Evolutionary conservation across 2,329 filamentous ascomycete genomes (phyloP), one percentile per base, ranked within the genome.

Genomic region (Pseudogymnoascus sp.): DNA sequence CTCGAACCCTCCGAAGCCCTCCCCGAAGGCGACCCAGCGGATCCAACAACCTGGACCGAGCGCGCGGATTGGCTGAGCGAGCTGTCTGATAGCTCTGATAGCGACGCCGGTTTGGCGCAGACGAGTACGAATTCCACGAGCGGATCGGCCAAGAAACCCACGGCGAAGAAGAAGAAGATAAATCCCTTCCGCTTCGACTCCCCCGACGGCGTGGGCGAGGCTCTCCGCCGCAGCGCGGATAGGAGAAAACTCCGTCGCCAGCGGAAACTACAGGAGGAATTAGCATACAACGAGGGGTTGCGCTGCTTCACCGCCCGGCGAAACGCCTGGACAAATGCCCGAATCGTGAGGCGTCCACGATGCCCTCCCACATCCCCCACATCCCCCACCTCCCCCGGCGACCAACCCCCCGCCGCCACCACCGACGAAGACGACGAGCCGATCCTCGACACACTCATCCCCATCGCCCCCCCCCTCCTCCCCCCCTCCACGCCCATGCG

Each of bases 321-420:
- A 59, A 86, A 96, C 75, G 86, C 85, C 5, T 97, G 93, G 93
- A 93, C 92, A 0, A 88, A 89, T 33, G 92, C 91, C 33, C 83
- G 82, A 66, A 81, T 78, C 10, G 82, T 82, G 37, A 81, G 81
- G 56, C 73, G 47, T 3, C 85, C 56, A 80, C 80, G 63, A 77
- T 53, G 23, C 14, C 0, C 47, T 4, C 14, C 37, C 5, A 16
- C 37, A 14, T 40, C 37, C 5, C 37, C 37, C 7, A 40, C n/a
- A 1, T 40, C 37, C 0, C 38, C 23, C 4, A 25, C 23, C 4
- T 25, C 23, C 12, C 6, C 14, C 14, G 14, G 11, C 56, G 21
- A 38, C 28, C 14, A 28, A 23, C 33, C 59, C 16, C 14, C 60
- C 5, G 5, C n/a, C 12, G 5, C 8, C 23, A 37, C 38, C 10